These are phyloP conservation scores for Zychaea mexicana DNA, from an alignment of 371 early-diverging fungal genomes.

Conservation along the genomic window DNA sequence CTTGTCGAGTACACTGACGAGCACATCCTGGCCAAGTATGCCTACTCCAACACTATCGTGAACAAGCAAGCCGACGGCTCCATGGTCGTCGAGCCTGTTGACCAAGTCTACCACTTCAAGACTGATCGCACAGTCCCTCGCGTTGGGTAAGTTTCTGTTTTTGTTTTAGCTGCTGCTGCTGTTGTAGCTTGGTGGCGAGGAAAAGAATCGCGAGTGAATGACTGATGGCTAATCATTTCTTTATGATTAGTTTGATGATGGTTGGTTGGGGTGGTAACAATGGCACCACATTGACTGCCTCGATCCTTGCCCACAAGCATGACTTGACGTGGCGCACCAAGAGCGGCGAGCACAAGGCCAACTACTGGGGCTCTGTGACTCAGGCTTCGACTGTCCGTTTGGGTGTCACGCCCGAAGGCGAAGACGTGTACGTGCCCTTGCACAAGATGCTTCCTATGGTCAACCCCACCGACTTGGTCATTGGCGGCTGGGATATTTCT, in stretches of 20 bases:
- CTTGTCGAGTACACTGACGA: conserved; percentile 86
- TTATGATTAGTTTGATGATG: conserved; percentile 82
- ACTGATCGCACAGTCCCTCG: conserved; percentile 82
- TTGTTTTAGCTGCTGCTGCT: too few species aligned
- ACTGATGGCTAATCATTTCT: not conserved
- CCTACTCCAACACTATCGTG: conserved; percentile 87
- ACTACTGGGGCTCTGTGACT: conserved; percentile 96
- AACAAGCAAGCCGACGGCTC: conserved; percentile 67
- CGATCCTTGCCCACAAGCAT: conserved; percentile 90
- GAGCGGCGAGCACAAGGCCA: conserved; percentile 87
- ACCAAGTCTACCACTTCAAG: conserved; percentile 87
- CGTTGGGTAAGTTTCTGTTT: conserved; percentile 65
- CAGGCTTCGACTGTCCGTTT: conserved; percentile 95
- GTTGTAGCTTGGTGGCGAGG: too few species aligned
- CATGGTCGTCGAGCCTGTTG: conserved; percentile 79
- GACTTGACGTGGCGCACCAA: conserved; percentile 91
- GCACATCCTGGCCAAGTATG: conserved; percentile 83
- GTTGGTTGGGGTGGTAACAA: conserved; percentile 99
- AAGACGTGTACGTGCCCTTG: conserved; percentile 91
- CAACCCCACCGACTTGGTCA: conserved; percentile 92
- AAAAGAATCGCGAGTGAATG: too few species aligned
- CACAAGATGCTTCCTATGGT: conserved; percentile 91
- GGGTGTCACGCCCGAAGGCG: conserved; percentile 78
- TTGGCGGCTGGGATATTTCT: conserved; percentile 98
- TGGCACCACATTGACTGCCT: conserved; percentile 95